Conservation (phyloP, 352 stramenopile genomes). For the Aphanomyces invadans region DNA sequence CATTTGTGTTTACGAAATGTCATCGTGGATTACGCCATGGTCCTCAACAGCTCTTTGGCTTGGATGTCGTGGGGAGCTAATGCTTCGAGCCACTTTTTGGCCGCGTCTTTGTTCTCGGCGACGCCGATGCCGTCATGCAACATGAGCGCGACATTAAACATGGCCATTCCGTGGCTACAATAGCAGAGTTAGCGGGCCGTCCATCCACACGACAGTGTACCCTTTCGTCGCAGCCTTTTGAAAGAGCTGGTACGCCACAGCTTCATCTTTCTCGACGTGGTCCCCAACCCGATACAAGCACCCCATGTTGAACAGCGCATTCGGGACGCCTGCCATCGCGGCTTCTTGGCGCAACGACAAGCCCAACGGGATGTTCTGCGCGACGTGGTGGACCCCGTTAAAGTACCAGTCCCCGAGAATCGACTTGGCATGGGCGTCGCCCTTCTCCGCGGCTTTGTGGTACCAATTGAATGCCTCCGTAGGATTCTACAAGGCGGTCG, state of each 20-base stretch:
- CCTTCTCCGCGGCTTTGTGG: slow-evolving; percentile 59
- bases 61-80: slow-evolving; percentile 65
- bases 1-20: too few relatives aligned
- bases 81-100: slow-evolving; percentile 67
- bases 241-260: slow-evolving; percentile 67
- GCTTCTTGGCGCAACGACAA: slow-evolving; percentile 66
- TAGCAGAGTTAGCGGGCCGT: background rate
- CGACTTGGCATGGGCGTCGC: slow-evolving; percentile 66
- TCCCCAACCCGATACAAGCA: slow-evolving; percentile 64
- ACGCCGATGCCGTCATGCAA: slow-evolving; percentile 66
- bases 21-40: slow-evolving; percentile 25
- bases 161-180: slow-evolving; percentile 65
- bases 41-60: slow-evolving; percentile 62
- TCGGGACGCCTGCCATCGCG: slow-evolving; percentile 43
- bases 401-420: slow-evolving; percentile 65
- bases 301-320: slow-evolving; percentile 72
- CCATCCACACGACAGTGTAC: background rate
- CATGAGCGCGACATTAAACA: slow-evolving; percentile 83
- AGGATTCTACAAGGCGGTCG: slow-evolving; percentile 44
- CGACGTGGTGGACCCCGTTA: slow-evolving; percentile 42
- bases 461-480: slow-evolving; percentile 60
- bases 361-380: slow-evolving; percentile 43
- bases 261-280: slow-evolving; percentile 42
- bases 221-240: slow-evolving; percentile 61
- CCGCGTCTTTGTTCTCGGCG: slow-evolving; percentile 48